Conservation (phyloP, 208 protist species). For the Leishmania martiniquensis region DNA sequence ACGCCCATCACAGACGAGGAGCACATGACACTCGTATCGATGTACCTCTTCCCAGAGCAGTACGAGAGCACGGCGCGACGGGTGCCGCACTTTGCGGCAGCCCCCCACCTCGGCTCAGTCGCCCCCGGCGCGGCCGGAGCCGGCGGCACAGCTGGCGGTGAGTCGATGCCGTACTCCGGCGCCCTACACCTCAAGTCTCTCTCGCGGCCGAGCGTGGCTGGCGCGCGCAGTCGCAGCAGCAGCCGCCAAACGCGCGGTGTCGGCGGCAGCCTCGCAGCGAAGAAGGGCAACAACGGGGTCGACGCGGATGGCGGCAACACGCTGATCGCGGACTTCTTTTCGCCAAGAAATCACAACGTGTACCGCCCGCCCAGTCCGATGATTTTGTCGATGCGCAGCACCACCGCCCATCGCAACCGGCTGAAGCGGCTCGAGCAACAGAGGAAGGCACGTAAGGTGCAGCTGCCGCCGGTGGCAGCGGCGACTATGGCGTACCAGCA, state of each 20-base stretch:
- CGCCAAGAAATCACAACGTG: conserved; percentile 39
- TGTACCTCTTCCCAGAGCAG: conserved; percentile 62
- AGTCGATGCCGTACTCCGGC: conserved; percentile 1
- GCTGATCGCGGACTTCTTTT: conserved; percentile 44
- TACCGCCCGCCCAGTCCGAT: conserved; percentile 85
- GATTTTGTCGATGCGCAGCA: conserved; percentile 87
- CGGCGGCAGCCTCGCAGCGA: background rate
- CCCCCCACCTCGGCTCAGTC: background rate
- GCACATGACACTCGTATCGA: conserved; percentile 55
- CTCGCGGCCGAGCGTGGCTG: conserved; percentile 2
- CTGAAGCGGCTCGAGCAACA: conserved; percentile 36
- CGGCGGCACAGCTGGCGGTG: background rate
- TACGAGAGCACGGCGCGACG: conserved; percentile 20
- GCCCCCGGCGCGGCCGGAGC: background rate
- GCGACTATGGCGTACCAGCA: conserved; percentile 2
- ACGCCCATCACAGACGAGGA: conserved; percentile 47
- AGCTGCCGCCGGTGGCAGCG: background rate
- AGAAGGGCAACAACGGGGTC: background rate
- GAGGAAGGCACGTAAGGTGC: conserved; percentile 1
- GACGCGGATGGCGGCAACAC: conserved; percentile 13
- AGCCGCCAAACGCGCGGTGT: background rate
- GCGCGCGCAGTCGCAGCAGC: background rate
- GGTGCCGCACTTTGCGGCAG: conserved; percentile 12
- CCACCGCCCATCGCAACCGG: conserved; percentile 38
- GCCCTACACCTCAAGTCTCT: background rate